A percentile compares a stretch with the other conserved stretches of the same genome.
phyloP scores from a whole-genome alignment of 495 filamentous ascomycete genomes.

The Penicillium parvum region DNA sequence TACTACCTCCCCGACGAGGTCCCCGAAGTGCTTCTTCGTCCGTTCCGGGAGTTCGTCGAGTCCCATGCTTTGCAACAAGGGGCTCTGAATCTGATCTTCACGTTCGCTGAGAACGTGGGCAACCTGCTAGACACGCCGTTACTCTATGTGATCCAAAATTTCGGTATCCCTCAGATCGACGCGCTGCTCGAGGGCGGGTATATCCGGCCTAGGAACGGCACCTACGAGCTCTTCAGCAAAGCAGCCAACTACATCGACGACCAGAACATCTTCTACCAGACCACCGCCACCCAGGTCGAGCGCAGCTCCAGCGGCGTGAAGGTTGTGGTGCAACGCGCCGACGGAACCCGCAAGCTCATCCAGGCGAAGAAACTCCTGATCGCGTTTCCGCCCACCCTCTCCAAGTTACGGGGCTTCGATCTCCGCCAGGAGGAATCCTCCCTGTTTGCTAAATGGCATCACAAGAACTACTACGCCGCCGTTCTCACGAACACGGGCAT shows the following conservation, averaged over 20 bases:
- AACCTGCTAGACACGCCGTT: conserved; percentile 4
- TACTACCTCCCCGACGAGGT: conserved; percentile 6
- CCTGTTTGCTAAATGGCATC: conserved; percentile 38
- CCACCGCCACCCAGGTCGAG: conserved; percentile 7
- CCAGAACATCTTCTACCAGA: conserved; percentile 3
- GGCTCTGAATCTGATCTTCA: conserved; percentile 2
- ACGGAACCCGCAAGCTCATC: conserved; percentile 34
- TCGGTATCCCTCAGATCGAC: conserved; percentile 5
- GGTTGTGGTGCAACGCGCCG: conserved; percentile 25
- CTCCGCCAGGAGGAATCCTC: conserved; percentile 27
- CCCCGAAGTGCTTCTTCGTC: conserved; percentile 6
- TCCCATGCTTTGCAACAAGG: conserved; percentile 3
- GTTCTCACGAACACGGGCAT: conserved; percentile 15
- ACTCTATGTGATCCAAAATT: conserved; percentile 7
- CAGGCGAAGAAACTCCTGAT: conserved; percentile 42
- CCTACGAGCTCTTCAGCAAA: conserved; percentile 1
- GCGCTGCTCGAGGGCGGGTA: conserved; percentile 2
- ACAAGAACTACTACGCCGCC: conserved; percentile 18
- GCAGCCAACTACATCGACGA: conserved; percentile 4
- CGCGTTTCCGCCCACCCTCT: conserved; percentile 27
- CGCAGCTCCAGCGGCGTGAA: conserved; percentile 7
- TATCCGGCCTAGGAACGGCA: conserved; percentile 8
- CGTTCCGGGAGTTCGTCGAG: conserved; percentile 8
- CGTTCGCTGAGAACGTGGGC: conserved; percentile 8
- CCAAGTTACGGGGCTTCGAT: conserved; percentile 32